phyloP scores from a whole-genome alignment of 352 stramenopile species.

The Globisporangium abappressorium region DNA sequence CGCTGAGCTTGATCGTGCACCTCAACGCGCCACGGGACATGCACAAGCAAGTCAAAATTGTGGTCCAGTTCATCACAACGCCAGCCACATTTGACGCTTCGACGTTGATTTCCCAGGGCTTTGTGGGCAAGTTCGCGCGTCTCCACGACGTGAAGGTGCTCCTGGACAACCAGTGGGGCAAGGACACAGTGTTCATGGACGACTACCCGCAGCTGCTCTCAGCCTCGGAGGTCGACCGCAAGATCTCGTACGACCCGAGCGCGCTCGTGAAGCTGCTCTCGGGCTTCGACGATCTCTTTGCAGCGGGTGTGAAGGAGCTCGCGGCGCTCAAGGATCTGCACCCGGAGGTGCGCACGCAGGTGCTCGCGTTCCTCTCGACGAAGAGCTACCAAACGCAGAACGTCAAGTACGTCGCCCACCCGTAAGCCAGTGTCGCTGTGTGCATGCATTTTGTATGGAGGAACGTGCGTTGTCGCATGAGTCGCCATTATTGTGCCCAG shows the following conservation, averaged over 20 bases:
- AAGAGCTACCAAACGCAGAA: conserved; percentile 12
- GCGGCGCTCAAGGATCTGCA: conserved; percentile 13
- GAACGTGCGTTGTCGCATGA: no score
- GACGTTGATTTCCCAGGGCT: conserved; percentile 15
- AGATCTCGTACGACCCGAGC: conserved; percentile 23
- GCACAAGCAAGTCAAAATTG: neutral
- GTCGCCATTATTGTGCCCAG: no score
- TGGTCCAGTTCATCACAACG: conserved; percentile 19
- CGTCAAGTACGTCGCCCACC: conserved; percentile 9
- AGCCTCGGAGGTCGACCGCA: conserved; percentile 19
- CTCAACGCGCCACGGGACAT: conserved; percentile 14
- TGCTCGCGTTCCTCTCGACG: conserved; percentile 18
- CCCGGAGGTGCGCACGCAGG: conserved; percentile 16
- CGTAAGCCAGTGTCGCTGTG: neutral
- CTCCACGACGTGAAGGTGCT: conserved; percentile 28
- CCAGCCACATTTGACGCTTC: conserved; percentile 8
- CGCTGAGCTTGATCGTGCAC: conserved; percentile 23
- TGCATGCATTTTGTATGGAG: neutral
- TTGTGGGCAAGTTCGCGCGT: conserved; percentile 27
- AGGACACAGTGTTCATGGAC: conserved; percentile 26
- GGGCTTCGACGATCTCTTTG: conserved; percentile 16
- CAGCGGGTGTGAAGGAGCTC: conserved; percentile 12
- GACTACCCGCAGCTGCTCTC: conserved; percentile 28
- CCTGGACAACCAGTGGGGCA: conserved; percentile 27
- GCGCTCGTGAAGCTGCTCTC: conserved; percentile 16